Conservation (phyloP, 225 moss, liverwort and hornwort species). For the Pseudoscleropodium purum region DNA sequence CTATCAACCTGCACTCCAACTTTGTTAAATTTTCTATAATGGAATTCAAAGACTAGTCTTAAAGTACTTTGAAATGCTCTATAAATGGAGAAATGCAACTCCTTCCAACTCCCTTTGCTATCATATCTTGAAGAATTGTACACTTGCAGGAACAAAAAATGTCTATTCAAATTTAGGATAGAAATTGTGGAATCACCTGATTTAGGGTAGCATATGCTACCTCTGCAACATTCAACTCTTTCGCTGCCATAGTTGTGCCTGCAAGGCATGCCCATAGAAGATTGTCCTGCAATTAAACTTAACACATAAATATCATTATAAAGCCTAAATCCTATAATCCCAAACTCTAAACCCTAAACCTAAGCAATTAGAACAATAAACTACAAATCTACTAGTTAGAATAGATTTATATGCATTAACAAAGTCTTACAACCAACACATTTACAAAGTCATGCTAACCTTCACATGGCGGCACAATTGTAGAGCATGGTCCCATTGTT, state of each 20-base stretch:
- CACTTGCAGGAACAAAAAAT: background rate
- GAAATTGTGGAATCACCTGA: conserved; percentile 35
- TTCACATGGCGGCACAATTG: conserved; percentile 64
- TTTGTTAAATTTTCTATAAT: background rate
- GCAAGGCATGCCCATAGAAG: conserved; percentile 92
- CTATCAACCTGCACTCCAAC: conserved; percentile 50
- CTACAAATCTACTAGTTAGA: background rate
- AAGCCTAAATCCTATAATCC: background rate
- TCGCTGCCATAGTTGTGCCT: conserved; percentile 53
- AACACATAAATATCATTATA: background rate
- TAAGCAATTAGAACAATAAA: background rate
- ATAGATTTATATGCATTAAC: background rate
- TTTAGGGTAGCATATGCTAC: conserved; percentile 83
- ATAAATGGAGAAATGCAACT: background rate
- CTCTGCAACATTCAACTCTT: conserved; percentile 69
- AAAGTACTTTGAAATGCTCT: background rate
- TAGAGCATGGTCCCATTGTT: conserved; percentile 75
- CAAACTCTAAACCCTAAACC: background rate
- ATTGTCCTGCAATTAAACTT: conserved; percentile 52
- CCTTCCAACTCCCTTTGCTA: background rate
- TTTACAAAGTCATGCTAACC: conserved; percentile 10
- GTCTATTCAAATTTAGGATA: background rate
- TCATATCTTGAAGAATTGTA: background rate
- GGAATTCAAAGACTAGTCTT: background rate
- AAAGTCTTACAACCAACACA: background rate